phyloP scores from a whole-genome alignment of 2,329 filamentous ascomycete genomes.

The Fusarium protoensiforme region DNA sequence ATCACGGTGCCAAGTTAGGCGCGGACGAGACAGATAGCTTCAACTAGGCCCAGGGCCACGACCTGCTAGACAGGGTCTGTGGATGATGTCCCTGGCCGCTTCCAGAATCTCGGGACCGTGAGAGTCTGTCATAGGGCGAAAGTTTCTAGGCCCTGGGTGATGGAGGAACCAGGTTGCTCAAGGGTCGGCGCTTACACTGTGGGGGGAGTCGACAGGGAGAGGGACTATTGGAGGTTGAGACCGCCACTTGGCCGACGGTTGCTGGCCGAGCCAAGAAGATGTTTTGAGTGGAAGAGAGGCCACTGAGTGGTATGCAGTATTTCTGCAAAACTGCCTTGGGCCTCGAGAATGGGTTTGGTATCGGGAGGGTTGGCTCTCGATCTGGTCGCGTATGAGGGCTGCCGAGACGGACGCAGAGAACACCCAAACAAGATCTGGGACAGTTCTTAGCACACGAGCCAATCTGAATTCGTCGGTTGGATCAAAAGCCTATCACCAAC shows the following conservation, averaged over 20 bases:
- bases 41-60: not conserved
- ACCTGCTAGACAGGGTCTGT: slow-evolving; percentile 7
- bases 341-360: slow-evolving; percentile 10
- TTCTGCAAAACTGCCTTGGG: slow-evolving; percentile 5
- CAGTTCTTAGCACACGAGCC: not conserved
- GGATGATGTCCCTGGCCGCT: slow-evolving; percentile 7
- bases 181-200: slow-evolving; percentile 42
- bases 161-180: slow-evolving; percentile 9
- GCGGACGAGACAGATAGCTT: slow-evolving; percentile 39
- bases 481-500: not conserved
- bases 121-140: slow-evolving; percentile 18
- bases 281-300: slow-evolving; percentile 14
- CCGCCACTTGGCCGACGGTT: slow-evolving; percentile 37
- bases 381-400: not conserved
- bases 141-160: slow-evolving; percentile 5
- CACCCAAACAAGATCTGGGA: not conserved
- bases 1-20: slow-evolving; percentile 40
- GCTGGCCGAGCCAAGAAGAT: slow-evolving; percentile 11
- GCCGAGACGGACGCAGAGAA: not conserved
- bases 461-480: not conserved
- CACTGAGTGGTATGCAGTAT: not conserved
- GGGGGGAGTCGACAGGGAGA: slow-evolving; percentile 21
- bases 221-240: slow-evolving; percentile 35
- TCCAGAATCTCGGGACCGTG: slow-evolving; percentile 38
- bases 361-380: not conserved